Conservation (phyloP, 1,284 basidiomycete genomes). For the Pascua guehoae region DNA sequence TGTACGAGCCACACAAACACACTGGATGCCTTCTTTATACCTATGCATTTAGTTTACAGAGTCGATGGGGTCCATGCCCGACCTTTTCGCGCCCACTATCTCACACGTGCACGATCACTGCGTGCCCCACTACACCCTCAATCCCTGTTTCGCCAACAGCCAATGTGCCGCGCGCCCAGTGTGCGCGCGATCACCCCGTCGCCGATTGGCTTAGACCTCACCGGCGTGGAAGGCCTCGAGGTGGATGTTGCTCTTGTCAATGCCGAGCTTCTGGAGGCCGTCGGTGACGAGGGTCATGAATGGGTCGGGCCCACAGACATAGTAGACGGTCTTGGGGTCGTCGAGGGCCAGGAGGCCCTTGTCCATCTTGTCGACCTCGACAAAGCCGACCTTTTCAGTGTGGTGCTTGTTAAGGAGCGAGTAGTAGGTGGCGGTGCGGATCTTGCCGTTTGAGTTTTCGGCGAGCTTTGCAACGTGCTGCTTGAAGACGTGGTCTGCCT, state of each 20-base stretch:
- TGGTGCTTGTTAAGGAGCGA: slow-evolving; percentile 2
- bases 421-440: slow-evolving; percentile 24
- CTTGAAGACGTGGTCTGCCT: slow-evolving; percentile 19
- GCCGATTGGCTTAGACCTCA: slow-evolving; percentile 4
- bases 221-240: slow-evolving; percentile 35
- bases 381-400: slow-evolving; percentile 11
- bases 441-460: slow-evolving; percentile 16
- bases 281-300: slow-evolving; percentile 27
- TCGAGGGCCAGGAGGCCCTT: slow-evolving; percentile 21
- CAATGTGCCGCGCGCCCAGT: too few species aligned
- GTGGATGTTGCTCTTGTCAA: slow-evolving; percentile 24
- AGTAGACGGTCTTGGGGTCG: slow-evolving; percentile 27
- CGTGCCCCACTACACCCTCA: too few species aligned
- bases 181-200: too few species aligned
- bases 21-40: too few species aligned
- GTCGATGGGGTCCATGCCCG: too few species aligned
- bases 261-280: slow-evolving; percentile 21
- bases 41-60: too few species aligned
- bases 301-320: slow-evolving; percentile 31
- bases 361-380: slow-evolving; percentile 18
- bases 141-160: too few species aligned
- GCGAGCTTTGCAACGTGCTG: slow-evolving; percentile 16
- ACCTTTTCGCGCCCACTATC: too few species aligned
- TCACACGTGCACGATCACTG: too few species aligned
- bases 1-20: too few species aligned